These are phyloP conservation scores for Secale cereale DNA, from an alignment of 176 grass and related monocot genomes.

Conservation along the genomic window DNA sequence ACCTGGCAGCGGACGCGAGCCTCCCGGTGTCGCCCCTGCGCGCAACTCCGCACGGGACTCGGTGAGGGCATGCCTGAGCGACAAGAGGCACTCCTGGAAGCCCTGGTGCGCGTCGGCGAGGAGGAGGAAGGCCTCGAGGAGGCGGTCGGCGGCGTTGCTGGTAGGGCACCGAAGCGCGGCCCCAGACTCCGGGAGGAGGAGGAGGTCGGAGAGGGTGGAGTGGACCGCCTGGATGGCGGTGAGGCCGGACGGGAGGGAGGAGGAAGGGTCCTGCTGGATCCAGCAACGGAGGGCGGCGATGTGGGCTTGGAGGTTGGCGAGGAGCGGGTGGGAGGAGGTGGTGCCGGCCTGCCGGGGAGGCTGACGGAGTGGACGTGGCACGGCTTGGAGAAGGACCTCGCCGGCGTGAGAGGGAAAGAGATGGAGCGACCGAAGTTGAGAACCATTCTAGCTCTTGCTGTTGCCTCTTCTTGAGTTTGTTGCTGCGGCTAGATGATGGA, in stretches of 20 bases:
- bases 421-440: slow-evolving; percentile 52
- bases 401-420: slow-evolving; percentile 49
- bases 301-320: slow-evolving; percentile 22
- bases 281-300: slow-evolving; percentile 28
- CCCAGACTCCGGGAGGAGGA: slow-evolving; percentile 37
- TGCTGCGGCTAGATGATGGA: neutral
- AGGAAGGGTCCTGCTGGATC: neutral
- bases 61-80: neutral
- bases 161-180: neutral
- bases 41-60: slow-evolving; percentile 20
- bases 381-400: neutral
- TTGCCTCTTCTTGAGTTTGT: neutral
- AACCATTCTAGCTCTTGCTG: slow-evolving; percentile 7
- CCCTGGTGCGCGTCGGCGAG: slow-evolving; percentile 52
- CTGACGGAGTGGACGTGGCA: slow-evolving; percentile 51
- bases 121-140: slow-evolving; percentile 53
- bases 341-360: slow-evolving; percentile 40
- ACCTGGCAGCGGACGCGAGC: slow-evolving; percentile 15
- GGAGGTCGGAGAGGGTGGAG: slow-evolving; percentile 36
- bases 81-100: slow-evolving; percentile 29
- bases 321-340: slow-evolving; percentile 34
- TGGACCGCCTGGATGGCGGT: slow-evolving; percentile 32
- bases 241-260: slow-evolving; percentile 21
- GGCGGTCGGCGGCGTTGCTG: slow-evolving; percentile 9
- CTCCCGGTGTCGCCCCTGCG: slow-evolving; percentile 11